Base-by-base conservation (phyloP, 345 rosid genomes). In the Pistacia vera region DNA sequence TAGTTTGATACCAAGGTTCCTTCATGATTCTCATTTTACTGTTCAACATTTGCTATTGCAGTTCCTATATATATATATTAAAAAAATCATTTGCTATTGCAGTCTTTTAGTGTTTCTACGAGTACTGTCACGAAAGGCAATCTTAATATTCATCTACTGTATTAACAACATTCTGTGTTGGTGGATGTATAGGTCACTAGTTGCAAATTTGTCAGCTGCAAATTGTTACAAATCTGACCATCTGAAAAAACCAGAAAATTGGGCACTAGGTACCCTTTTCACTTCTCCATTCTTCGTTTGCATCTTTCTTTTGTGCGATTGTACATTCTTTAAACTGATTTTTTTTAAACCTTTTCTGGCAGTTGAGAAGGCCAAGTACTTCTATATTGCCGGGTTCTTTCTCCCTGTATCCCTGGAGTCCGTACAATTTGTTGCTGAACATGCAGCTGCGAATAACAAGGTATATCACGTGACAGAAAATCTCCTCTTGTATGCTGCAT, bases 201-300 rank as follows among this genome's bases (percentile, higher is more conserved):
- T 91, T 48, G 99, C 98, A 0, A 94, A 97, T 83, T 85, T 97
- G 74, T 88, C 99, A 28, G 98, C 99, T 71, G 99, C 99, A 61
- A 93, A 96, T 75, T 96, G 98, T 80, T 96, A 93, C 89, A 92
- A 96, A 83, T 81, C 89, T 75, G 98, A 96, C 67, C 99, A 93
- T 77, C 77, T 96, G 84, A 96, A 91, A 83, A 86, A 72, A 82
- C 96, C 96, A 38, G 99, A 94, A 82, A 97, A 92, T 78, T 97
- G 98, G 99, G 97, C 91, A 25, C 78, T 97, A 10, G 99, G 99
- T 96, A 91, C n/a, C 20, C 8, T 68, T 14, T 44, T 14, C 35
- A 63, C 54, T 64, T 74, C 66, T 64, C 58, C 17, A 16, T 68
- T 64, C 7, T 55, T 62, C 22, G 38, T 58, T 69, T 38, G 62